Evolutionary conservation across 2,329 filamentous ascomycete genomes (phyloP), one percentile per base, ranked within the genome.

Genomic region (Penicillium sclerotiorum): DNA sequence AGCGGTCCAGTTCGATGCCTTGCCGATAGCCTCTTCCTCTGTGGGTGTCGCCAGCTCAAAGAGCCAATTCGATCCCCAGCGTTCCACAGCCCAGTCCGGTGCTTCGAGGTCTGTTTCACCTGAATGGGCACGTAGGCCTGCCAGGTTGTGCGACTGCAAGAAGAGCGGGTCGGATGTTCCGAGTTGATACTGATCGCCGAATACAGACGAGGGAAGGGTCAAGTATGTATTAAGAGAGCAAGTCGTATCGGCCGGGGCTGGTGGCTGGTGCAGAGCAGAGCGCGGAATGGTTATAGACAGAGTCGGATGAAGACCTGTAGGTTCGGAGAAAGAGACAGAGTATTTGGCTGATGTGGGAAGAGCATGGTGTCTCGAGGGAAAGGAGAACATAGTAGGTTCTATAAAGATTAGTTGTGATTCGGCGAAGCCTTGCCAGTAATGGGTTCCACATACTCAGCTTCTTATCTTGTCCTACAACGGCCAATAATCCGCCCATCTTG

Each of bases 81-180:
- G 71, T 6, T 80, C 66, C 23, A 90, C 80, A 1, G 86, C 83
- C 76, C 95, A 97, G 61, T 87, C 87, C 1, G 93, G 93, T 0
- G 90, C 91, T 74, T 97, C 93, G 45, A 97, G 85, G 59, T 97
- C 92, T 6, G 92, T 88, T 17, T 90, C 89, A 11, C 88, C 82
- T 21, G 84, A 85, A 12, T 90, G 80, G 56, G 87, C 83, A 37
- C 80, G 84, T 33, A 95, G 74, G 2, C 81, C 76, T 2, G 80
- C 77, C 17, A 96, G 79, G 64, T 95, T 90, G 62, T 95, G 90
- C 1, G 90, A 92, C 3, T 83, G 71, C 23, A 95, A 80, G 72
- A 95, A 94, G 5, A 96, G 78, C 0, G 81, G 72, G 49, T 76
- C 73, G 4, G 65, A 65, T 8, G 73, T 76, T 15, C 70, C 73